A percentile compares a stretch with the other conserved stretches of the same genome.
phyloP scores from a whole-genome alignment of 2,329 filamentous ascomycete genomes.

The Metarhizium album region DNA sequence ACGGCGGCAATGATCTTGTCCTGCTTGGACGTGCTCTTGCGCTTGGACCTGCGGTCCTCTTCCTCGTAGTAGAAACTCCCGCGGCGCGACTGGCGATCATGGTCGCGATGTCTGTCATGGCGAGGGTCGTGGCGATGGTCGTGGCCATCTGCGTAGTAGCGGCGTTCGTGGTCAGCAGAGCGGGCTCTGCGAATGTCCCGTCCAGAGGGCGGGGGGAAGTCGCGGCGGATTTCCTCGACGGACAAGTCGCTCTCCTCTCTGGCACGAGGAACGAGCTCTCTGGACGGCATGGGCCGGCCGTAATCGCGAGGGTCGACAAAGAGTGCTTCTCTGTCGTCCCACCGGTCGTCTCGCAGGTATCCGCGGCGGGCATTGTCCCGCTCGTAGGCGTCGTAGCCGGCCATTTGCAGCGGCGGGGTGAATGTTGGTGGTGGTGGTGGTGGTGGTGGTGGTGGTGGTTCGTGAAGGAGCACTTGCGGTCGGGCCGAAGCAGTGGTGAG shows the following conservation, averaged over 20 bases:
- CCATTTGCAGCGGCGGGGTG: slow-evolving; percentile 16
- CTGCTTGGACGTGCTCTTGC: slow-evolving; percentile 43
- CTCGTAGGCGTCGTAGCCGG: slow-evolving; percentile 46
- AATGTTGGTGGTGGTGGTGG: background rate
- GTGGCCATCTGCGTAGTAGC: slow-evolving; percentile 43
- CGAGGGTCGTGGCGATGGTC: slow-evolving; percentile 36
- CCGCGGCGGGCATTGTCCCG: slow-evolving; percentile 37
- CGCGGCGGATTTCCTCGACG: slow-evolving; percentile 72
- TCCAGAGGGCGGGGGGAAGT: slow-evolving; percentile 63
- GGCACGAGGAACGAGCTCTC: slow-evolving; percentile 44
- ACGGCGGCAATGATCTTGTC: slow-evolving; percentile 58
- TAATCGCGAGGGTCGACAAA: slow-evolving; percentile 44
- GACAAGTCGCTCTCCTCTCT: slow-evolving; percentile 66
- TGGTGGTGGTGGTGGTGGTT: no score
- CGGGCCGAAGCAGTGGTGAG: no score
- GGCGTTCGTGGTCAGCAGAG: slow-evolving; percentile 44
- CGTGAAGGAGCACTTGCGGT: no score
- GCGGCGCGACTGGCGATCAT: slow-evolving; percentile 30
- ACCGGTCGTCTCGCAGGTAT: slow-evolving; percentile 43
- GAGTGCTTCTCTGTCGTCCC: slow-evolving; percentile 40
- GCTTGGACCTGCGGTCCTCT: slow-evolving; percentile 40
- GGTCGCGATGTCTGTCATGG: slow-evolving; percentile 17
- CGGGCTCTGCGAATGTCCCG: slow-evolving; percentile 48
- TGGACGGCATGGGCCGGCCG: slow-evolving; percentile 31
- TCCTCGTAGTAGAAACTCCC: slow-evolving; percentile 45